phyloP scores from a whole-genome alignment of 1,284 basidiomycete species.

The Stygiomarasmius scandens region DNA sequence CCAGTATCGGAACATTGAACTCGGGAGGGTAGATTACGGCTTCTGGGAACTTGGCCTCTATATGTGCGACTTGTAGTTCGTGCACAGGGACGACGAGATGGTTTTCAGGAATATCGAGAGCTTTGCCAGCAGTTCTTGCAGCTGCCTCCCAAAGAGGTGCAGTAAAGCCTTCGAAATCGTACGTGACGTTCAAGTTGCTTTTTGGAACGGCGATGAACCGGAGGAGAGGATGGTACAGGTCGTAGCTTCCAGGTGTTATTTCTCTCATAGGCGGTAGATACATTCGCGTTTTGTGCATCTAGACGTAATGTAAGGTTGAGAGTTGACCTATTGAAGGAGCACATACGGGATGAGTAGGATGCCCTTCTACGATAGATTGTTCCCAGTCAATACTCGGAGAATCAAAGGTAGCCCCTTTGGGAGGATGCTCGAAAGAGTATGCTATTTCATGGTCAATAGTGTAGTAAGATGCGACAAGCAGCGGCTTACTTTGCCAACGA shows the following conservation, averaged over 20 bases:
- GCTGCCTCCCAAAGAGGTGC: constrained; percentile 41
- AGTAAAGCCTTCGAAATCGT: constrained; percentile 45
- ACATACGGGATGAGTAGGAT: constrained; percentile 55
- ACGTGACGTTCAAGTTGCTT: constrained; percentile 42
- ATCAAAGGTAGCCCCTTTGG: constrained; percentile 39
- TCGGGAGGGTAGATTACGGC: constrained; percentile 42
- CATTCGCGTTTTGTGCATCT: constrained; percentile 58
- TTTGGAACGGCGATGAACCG: constrained; percentile 47
- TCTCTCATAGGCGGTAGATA: constrained; percentile 50
- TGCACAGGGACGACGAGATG: constrained; percentile 50
- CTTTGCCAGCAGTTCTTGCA: constrained; percentile 33
- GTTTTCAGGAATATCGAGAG: constrained; percentile 33
- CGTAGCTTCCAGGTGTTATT: constrained; percentile 44
- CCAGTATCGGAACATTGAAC: constrained; percentile 42
- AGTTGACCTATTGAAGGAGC: not conserved
- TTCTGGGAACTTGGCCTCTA: constrained; percentile 49
- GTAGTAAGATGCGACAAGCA: not conserved
- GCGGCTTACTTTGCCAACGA: constrained; percentile 49
- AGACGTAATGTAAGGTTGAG: not conserved
- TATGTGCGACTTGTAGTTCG: constrained; percentile 50
- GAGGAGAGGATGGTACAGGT: constrained; percentile 47
- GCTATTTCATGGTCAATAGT: constrained; percentile 25
- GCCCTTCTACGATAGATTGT: constrained; percentile 57
- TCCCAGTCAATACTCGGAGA: constrained; percentile 56
- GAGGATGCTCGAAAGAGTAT: constrained; percentile 49